phyloP scores from a whole-genome alignment of 371 early-diverging fungal species.

The Zancudomyces culisetae region DNA sequence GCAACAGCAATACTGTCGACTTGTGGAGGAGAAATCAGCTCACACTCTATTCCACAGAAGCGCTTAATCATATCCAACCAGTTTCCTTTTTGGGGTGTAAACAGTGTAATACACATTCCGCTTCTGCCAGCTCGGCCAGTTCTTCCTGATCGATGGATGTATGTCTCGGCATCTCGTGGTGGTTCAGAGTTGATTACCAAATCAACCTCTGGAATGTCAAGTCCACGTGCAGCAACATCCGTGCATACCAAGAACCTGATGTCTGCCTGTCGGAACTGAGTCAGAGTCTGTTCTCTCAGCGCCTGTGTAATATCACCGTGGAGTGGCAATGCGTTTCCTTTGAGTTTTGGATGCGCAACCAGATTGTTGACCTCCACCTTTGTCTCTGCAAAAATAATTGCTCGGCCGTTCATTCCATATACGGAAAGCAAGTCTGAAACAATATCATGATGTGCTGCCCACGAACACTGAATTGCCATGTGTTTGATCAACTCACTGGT shows the following conservation, averaged over 20 bases:
- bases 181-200: conserved; percentile 94
- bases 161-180: conserved; percentile 81
- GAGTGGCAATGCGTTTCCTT: conserved; percentile 86
- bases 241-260: conserved; percentile 76
- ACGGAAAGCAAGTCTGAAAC: conserved; percentile 53
- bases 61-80: conserved; percentile 49
- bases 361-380: conserved; percentile 79
- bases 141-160: conserved; percentile 95
- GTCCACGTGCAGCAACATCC: conserved; percentile 90
- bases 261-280: conserved; percentile 76
- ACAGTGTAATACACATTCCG: conserved; percentile 84
- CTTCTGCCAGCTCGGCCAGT: conserved; percentile 89
- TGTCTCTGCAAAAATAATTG: conserved; percentile 94
- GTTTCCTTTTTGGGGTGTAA: conserved; percentile 63
- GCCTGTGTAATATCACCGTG: conserved; percentile 98
- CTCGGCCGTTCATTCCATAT: conserved; percentile 54
- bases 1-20: conserved; percentile 67
- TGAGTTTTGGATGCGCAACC: conserved; percentile 57
- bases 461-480: conserved; percentile 59
- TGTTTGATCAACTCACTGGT: conserved; percentile 88
- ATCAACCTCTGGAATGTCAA: conserved; percentile 95
- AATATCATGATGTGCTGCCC: conserved; percentile 60
- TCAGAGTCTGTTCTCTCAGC: conserved; percentile 93
- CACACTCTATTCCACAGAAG: conserved; percentile 60
- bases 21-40: conserved; percentile 65